phyloP scores from a whole-genome alignment of 2,329 filamentous ascomycete genomes.

The Sporothrix protearum region DNA sequence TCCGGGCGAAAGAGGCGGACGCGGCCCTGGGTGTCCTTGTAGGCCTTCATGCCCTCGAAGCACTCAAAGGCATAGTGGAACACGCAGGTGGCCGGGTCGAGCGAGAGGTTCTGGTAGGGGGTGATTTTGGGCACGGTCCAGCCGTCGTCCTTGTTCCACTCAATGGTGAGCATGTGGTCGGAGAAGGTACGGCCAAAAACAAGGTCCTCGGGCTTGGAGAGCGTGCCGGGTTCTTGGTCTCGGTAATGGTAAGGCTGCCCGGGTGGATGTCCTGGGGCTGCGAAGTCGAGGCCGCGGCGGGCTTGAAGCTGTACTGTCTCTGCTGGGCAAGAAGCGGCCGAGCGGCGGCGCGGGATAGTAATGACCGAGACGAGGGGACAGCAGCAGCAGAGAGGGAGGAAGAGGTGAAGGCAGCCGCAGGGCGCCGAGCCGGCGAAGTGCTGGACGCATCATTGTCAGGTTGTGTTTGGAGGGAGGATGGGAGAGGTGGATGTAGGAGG shows the following conservation, averaged over 20 bases:
- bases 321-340: constrained; percentile 27
- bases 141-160: constrained; percentile 83
- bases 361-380: constrained; percentile 20
- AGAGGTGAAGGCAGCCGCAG: constrained; percentile 29
- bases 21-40: constrained; percentile 76
- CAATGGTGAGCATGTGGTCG: constrained; percentile 94
- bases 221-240: constrained; percentile 68
- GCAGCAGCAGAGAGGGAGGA: neutral
- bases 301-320: constrained; percentile 53
- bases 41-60: constrained; percentile 99
- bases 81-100: constrained; percentile 93
- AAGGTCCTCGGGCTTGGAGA: constrained; percentile 73
- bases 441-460: constrained; percentile 45
- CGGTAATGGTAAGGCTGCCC: constrained; percentile 69
- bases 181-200: constrained; percentile 91
- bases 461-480: neutral
- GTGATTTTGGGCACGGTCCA: constrained; percentile 81
- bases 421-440: constrained; percentile 42
- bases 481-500: constrained; percentile 13
- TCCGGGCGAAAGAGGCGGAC: constrained; percentile 90
- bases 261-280: constrained; percentile 69
- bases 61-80: constrained; percentile 98
- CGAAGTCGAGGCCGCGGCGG: constrained; percentile 46
- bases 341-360: constrained; percentile 25
- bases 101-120: constrained; percentile 94